Percentiles rank a stretch among this genome's conserved stretches.
Evolutionary conservation across 2,329 filamentous ascomycete genomes (phyloP).

Genomic region (Aspergillus neoniger): DNA sequence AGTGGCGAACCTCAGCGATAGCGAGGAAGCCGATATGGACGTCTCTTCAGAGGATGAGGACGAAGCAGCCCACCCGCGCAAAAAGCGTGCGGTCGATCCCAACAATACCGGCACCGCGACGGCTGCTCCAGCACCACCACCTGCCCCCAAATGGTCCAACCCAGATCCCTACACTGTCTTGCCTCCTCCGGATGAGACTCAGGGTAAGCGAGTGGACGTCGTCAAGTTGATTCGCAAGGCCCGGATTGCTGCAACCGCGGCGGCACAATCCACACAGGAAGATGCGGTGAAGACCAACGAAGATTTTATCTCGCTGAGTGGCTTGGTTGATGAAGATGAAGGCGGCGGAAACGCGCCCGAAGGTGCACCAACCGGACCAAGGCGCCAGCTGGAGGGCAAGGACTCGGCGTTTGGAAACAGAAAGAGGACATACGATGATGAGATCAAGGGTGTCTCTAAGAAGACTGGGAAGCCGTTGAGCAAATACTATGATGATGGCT

Average conservation of each 20-base stretch:
- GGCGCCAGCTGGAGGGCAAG: slow-evolving; percentile 28
- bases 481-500: slow-evolving; percentile 54
- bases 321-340: slow-evolving; percentile 59
- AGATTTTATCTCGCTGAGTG: slow-evolving; percentile 88
- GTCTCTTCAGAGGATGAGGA: slow-evolving; percentile 43
- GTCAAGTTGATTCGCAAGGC: slow-evolving; percentile 91
- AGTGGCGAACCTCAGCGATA: slow-evolving; percentile 46
- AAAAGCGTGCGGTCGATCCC: slow-evolving; percentile 37
- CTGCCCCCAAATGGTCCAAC: slow-evolving; percentile 84
- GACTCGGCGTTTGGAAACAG: slow-evolving; percentile 61
- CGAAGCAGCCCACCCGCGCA: slow-evolving; percentile 38
- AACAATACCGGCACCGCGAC: slow-evolving; percentile 18
- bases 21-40: slow-evolving; percentile 50
- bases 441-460: slow-evolving; percentile 62
- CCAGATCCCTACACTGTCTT: slow-evolving; percentile 90
- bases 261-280: slow-evolving; percentile 51
- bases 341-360: slow-evolving; percentile 33
- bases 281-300: slow-evolving; percentile 61
- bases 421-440: slow-evolving; percentile 74
- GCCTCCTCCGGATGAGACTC: slow-evolving; percentile 73
- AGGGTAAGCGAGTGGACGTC: slow-evolving; percentile 78
- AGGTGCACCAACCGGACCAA: slow-evolving; percentile 42
- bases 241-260: slow-evolving; percentile 60
- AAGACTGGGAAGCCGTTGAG: slow-evolving; percentile 55
- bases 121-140: slow-evolving; percentile 27